These are phyloP conservation scores for Coprinopsis sp. DNA, from an alignment of 768 basidiomycete species.

Conservation along the genomic window DNA sequence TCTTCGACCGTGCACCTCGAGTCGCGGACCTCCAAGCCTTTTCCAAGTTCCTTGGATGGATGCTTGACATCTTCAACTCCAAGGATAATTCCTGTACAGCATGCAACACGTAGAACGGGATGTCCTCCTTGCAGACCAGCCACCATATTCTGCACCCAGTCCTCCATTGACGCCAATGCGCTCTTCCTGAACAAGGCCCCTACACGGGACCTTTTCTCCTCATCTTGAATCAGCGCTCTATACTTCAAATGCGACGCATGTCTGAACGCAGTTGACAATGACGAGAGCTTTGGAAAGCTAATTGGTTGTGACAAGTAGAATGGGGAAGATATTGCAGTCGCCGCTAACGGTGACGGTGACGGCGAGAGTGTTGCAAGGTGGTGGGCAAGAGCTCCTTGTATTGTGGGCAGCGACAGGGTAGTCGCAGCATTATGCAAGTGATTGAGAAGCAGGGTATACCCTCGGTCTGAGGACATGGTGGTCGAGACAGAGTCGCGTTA, in stretches of 20 bases:
- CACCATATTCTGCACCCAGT: slow-evolving; percentile 50
- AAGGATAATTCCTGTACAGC: slow-evolving; percentile 58
- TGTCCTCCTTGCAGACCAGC: slow-evolving; percentile 65
- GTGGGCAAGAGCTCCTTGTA: slow-evolving; percentile 55
- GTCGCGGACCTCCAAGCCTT: slow-evolving; percentile 21
- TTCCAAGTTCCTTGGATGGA: slow-evolving; percentile 16
- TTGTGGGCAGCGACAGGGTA: slow-evolving; percentile 40
- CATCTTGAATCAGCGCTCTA: slow-evolving; percentile 33
- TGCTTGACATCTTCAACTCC: slow-evolving; percentile 55
- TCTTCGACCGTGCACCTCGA: slow-evolving; percentile 50
- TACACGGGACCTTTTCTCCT: slow-evolving; percentile 27
- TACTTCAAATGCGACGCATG: slow-evolving; percentile 56
- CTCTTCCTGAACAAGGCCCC: slow-evolving; percentile 34
- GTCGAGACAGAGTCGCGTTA: not conserved
- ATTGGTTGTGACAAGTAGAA: slow-evolving; percentile 44
- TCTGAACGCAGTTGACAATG: slow-evolving; percentile 51
- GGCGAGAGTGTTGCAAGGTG: slow-evolving; percentile 48
- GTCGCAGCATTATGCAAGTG: slow-evolving; percentile 46
- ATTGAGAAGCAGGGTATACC: slow-evolving; percentile 37
- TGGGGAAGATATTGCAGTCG: slow-evolving; percentile 51
- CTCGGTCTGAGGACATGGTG: slow-evolving; percentile 20
- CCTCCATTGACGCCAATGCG: slow-evolving; percentile 34
- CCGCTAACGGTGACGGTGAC: slow-evolving; percentile 54
- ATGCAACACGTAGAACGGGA: slow-evolving; percentile 56
- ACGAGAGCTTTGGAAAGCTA: slow-evolving; percentile 42